Base-by-base conservation (phyloP, 2,329 filamentous ascomycete genomes). In the Fusarium siculi region DNA sequence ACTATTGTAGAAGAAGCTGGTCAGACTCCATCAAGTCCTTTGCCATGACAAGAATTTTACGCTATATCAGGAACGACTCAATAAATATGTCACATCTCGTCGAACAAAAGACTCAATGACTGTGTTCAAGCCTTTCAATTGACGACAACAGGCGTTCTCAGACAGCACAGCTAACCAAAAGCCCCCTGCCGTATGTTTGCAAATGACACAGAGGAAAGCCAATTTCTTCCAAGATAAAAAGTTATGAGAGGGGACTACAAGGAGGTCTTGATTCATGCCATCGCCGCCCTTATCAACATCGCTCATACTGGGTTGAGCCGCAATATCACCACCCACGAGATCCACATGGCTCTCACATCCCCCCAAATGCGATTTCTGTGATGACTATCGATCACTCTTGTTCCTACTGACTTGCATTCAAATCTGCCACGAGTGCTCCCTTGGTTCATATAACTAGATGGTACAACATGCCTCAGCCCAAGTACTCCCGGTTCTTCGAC, bases 31-130 rank as follows among this genome's bases (percentile, higher is more conserved):
- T 4, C n/a, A n/a, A 28, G 43, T 9, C 19, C 9, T n/a, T n/a
- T 30, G 4, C 6, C 25, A n/a, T 14, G 25, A 5, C 19, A 0
- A 16, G 9, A 30, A n/a, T n/a, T 19, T n/a, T 30, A 30, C 6
- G 4, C 19, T 21, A 16, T 30, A 30, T 49, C 19, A 49, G 16
- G 28, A 49, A 8, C 14, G 2, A 30, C 19, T 30, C 12, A 4
- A 16, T 10, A 16, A 5, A 16, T 6, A 30, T 30, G 12, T 11
- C 28, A 16, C 6, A 9, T 30, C 44, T 49, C 28, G 14, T n/a
- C 21, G 0, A 7, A 10, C 12, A 28, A 7, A 5, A 49, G 19
- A n/a, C 46, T 30, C 28, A 3, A 49, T n/a, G 28, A 16, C 28
- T 49, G 14, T 30, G 12, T 3, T 4, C 19, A 30, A 30, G 25